Conservation (phyloP, 257 asterid species). For the Solanum chaucha region DNA sequence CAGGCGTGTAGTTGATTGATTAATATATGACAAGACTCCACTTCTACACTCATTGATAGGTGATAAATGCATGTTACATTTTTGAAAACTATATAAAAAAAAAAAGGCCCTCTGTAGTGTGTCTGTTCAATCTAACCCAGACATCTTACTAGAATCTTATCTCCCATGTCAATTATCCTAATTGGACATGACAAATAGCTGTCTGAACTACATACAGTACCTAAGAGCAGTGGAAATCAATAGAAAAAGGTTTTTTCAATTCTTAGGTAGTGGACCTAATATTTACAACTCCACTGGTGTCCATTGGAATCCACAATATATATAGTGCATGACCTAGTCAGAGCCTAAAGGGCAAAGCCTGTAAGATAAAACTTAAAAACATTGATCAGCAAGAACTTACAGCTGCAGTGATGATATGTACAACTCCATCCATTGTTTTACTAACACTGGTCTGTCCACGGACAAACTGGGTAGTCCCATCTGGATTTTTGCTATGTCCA, state of each 20-base stretch:
- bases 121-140: neutral
- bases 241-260: neutral
- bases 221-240: neutral
- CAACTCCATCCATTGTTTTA: slow-evolving; percentile 48
- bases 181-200: neutral
- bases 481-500: slow-evolving; percentile 57
- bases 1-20: neutral
- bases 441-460: slow-evolving; percentile 53
- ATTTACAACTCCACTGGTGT: neutral
- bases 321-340: neutral
- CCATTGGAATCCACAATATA: neutral
- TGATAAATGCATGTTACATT: neutral
- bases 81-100: neutral
- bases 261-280: neutral
- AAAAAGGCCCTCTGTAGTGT: neutral
- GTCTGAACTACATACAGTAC: neutral
- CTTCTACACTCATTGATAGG: neutral
- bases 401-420: slow-evolving; percentile 73
- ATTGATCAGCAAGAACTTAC: slow-evolving; percentile 42
- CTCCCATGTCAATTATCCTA: neutral
- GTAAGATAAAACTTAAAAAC: neutral
- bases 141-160: neutral
- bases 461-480: slow-evolving; percentile 72
- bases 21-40: neutral
- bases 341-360: neutral